phyloP scores from a whole-genome alignment of 345 rosid genomes.

The Citrus maxima region DNA sequence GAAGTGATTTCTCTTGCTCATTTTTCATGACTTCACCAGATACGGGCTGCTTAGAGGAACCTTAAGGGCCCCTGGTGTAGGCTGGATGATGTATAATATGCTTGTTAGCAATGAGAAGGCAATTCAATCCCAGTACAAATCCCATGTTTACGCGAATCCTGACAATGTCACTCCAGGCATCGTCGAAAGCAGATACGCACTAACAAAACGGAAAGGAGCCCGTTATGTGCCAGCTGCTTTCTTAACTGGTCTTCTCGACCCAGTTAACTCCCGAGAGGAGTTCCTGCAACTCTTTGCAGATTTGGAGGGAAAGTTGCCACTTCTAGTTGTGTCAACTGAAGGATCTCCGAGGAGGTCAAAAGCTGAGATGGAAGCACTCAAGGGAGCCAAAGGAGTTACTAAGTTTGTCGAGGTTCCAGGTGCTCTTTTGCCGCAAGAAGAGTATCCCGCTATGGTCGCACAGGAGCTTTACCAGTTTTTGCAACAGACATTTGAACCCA shows the following conservation, averaged over 20 bases:
- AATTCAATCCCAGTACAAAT: constrained; percentile 79
- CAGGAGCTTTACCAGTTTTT: constrained; percentile 62
- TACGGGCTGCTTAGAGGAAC: constrained; percentile 80
- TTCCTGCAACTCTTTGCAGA: constrained; percentile 63
- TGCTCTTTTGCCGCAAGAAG: constrained; percentile 90
- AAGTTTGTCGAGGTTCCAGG: constrained; percentile 79
- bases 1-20: constrained; percentile 1
- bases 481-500: constrained; percentile 45
- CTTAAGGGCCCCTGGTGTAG: constrained; percentile 74
- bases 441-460: constrained; percentile 67
- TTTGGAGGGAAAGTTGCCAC: constrained; percentile 57
- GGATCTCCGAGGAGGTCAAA: constrained; percentile 86
- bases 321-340: constrained; percentile 59
- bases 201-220: constrained; percentile 74
- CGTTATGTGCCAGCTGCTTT: constrained; percentile 87
- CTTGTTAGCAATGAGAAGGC: constrained; percentile 91
- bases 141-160: constrained; percentile 84
- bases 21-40: constrained; percentile 32
- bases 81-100: constrained; percentile 94
- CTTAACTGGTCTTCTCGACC: constrained; percentile 90
- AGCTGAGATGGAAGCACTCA: constrained; percentile 85
- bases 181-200: constrained; percentile 55
- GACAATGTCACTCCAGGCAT: constrained; percentile 62
- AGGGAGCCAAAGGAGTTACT: constrained; percentile 65
- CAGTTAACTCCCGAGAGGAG: constrained; percentile 66